Conservation (phyloP, 2,329 filamentous ascomycete genomes). For the Penicillium capsulatum region DNA sequence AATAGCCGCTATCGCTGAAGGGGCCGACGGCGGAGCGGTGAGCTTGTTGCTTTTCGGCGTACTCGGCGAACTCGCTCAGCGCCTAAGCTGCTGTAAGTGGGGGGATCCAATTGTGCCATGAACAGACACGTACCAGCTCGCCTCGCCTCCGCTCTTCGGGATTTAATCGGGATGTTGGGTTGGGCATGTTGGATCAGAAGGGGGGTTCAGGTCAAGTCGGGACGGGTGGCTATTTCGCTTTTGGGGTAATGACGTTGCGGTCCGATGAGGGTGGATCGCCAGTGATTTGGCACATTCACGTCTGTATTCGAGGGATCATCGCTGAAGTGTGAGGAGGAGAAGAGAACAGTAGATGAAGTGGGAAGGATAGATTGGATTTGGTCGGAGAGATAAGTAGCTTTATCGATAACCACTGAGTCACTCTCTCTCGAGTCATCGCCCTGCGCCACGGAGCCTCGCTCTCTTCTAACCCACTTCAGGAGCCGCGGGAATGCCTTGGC, state of each 20-base stretch:
- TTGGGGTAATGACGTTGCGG: slow-evolving; percentile 22
- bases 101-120: neutral
- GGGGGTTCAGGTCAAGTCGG: slow-evolving; percentile 2
- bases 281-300: slow-evolving; percentile 31
- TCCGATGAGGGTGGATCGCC: slow-evolving; percentile 31
- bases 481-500: no score
- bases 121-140: slow-evolving; percentile 62
- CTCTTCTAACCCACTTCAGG: slow-evolving; percentile 3
- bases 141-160: slow-evolving; percentile 79
- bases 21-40: slow-evolving; percentile 36
- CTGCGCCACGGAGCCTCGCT: slow-evolving; percentile 5
- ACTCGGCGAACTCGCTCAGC: slow-evolving; percentile 93
- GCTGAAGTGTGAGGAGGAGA: slow-evolving; percentile 13
- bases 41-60: slow-evolving; percentile 90
- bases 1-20: slow-evolving; percentile 42
- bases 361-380: neutral
- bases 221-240: slow-evolving; percentile 7
- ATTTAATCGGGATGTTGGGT: slow-evolving; percentile 54
- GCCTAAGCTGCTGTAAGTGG: slow-evolving; percentile 50
- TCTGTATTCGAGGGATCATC: slow-evolving; percentile 46
- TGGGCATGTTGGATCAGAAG: slow-evolving; percentile 30
- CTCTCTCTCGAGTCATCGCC: slow-evolving; percentile 26
- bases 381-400: slow-evolving; percentile 16
- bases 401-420: slow-evolving; percentile 32
- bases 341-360: slow-evolving; percentile 2